Percentiles rank a stretch among this genome's conserved stretches.
Conservation (phyloP, 345 rosid genomes). For the Eucalyptus pumila region DNA sequence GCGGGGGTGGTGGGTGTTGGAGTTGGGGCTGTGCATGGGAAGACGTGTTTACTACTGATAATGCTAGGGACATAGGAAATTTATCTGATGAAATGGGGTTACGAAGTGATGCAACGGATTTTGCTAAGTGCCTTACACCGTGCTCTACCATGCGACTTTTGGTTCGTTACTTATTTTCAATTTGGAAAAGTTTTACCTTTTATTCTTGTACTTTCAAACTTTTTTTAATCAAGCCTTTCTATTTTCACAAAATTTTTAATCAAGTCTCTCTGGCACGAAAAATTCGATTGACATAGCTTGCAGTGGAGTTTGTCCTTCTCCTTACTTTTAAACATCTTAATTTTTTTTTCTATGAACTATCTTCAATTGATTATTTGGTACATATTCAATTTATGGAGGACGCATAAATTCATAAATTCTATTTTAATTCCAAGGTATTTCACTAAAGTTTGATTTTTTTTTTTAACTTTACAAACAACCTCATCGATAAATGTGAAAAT, state of each 20-base stretch:
- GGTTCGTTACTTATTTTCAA: not conserved
- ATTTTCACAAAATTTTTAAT: not conserved
- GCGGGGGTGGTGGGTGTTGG: too few relatives aligned
- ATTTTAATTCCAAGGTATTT: not conserved
- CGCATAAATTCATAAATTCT: not conserved
- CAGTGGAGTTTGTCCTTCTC: not conserved
- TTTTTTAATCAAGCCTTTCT: not conserved
- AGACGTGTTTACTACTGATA: not conserved
- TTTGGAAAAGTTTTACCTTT: not conserved
- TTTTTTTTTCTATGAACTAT: not conserved
- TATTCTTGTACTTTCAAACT: not conserved
- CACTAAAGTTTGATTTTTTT: not conserved
- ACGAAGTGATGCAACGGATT: not conserved
- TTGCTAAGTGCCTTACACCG: not conserved
- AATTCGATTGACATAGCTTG: not conserved
- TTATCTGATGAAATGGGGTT: not conserved
- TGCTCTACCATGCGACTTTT: not conserved
- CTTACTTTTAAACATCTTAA: not conserved
- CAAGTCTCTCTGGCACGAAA: not conserved
- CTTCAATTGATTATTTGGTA: not conserved
- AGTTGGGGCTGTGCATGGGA: not conserved
- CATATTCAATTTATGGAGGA: not conserved
- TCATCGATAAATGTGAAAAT: rapidly evolving
- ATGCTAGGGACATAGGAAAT: not conserved
- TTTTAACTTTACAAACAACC: not conserved